phyloP scores from a whole-genome alignment of 208 protist species.

The Acanthamoeba lenticulata region DNA sequence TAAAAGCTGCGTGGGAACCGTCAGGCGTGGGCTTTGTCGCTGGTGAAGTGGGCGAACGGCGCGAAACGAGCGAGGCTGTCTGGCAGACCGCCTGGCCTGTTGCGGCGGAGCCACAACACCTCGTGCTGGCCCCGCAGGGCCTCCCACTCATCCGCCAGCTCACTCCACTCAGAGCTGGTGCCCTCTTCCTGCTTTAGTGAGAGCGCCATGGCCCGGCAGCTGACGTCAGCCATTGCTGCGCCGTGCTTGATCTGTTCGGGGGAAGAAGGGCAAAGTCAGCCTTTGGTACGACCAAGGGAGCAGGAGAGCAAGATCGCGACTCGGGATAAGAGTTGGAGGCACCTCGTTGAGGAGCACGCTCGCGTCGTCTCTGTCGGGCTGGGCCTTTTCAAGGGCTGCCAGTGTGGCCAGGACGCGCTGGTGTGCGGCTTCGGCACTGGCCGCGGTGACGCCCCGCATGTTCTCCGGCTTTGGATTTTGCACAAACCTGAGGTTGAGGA shows the following conservation, averaged over 20 bases:
- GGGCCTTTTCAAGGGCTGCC: neutral
- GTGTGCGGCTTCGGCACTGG: neutral
- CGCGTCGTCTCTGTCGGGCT: neutral
- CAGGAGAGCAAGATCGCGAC: neutral
- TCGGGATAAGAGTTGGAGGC: neutral
- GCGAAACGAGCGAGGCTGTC: constrained; percentile 47
- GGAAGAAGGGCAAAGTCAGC: neutral
- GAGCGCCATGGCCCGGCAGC: neutral
- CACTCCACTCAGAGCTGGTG: neutral
- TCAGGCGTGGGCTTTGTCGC: neutral
- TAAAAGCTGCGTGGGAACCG: neutral
- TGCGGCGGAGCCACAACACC: constrained; percentile 15
- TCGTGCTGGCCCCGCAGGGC: neutral
- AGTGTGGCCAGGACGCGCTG: neutral
- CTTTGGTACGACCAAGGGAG: neutral
- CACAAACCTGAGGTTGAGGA: neutral
- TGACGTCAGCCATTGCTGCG: neutral
- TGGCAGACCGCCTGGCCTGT: neutral
- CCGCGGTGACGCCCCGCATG: neutral
- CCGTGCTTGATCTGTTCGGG: neutral
- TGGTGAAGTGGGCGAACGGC: neutral
- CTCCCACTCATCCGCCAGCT: neutral
- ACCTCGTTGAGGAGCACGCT: neutral
- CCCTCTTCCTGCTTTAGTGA: neutral
- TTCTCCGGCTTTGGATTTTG: neutral